These are phyloP conservation scores for Otatea glauca DNA, from an alignment of 176 grass and related monocot species.

Conservation along the genomic window DNA sequence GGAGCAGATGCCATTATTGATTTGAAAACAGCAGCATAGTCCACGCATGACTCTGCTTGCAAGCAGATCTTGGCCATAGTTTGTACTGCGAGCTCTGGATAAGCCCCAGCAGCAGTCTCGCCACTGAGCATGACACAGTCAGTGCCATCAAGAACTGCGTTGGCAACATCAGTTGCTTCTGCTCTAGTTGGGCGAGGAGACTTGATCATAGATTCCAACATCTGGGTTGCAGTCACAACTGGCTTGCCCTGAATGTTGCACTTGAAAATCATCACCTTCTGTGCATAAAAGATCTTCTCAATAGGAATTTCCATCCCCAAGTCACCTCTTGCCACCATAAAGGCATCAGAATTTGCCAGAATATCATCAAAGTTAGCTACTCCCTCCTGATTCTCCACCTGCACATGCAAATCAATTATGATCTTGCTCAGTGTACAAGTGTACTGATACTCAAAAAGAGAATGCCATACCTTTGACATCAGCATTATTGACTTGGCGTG, in stretches of 20 bases:
- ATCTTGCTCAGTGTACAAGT: background rate
- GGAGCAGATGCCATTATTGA: constrained; percentile 72
- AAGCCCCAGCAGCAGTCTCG: constrained; percentile 83
- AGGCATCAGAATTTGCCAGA: constrained; percentile 76
- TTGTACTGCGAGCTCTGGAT: constrained; percentile 78
- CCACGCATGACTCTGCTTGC: constrained; percentile 68
- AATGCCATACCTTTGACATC: constrained; percentile 67
- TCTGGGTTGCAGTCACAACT: constrained; percentile 86
- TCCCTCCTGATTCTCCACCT: constrained; percentile 94
- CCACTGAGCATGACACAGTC: constrained; percentile 92
- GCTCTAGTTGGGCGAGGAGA: constrained; percentile 79
- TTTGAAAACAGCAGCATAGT: constrained; percentile 69
- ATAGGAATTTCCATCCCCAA: constrained; percentile 89
- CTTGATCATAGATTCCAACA: constrained; percentile 94
- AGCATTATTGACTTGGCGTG: constrained; percentile 83
- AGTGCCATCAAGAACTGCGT: constrained; percentile 78
- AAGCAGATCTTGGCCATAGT: constrained; percentile 84
- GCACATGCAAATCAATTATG: constrained; percentile 28
- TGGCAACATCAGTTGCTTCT: constrained; percentile 82
- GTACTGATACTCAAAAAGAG: background rate
- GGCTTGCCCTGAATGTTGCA: constrained; percentile 85
- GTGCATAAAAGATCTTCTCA: constrained; percentile 86
- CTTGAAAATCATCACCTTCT: constrained; percentile 94
- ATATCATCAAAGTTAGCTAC: constrained; percentile 87
- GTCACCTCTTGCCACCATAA: constrained; percentile 92